Conservation (phyloP, 441 rosid species). For the Populus hybrid region DNA sequence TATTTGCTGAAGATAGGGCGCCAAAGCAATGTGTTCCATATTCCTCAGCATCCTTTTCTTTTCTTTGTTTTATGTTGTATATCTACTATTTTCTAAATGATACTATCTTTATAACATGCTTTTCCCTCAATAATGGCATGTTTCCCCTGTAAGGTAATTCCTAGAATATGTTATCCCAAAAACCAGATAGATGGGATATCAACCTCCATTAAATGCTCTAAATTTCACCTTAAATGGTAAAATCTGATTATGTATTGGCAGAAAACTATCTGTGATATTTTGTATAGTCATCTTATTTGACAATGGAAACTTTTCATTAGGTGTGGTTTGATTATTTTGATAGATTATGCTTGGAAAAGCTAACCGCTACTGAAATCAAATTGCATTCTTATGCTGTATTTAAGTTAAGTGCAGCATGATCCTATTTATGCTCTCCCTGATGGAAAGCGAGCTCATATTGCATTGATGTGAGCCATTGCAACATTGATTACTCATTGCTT, state of each 20-base stretch:
- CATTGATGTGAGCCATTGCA: constrained; percentile 1
- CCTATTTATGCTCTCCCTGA: neutral
- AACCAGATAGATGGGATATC: neutral
- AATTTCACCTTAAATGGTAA: neutral
- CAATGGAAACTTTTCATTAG: neutral
- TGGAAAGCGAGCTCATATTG: neutral
- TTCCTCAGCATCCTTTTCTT: neutral
- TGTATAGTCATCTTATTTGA: neutral
- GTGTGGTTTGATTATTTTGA: neutral
- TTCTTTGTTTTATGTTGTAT: neutral
- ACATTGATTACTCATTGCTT: constrained; percentile 11
- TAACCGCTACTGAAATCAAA: neutral
- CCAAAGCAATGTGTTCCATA: neutral
- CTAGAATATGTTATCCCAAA: neutral
- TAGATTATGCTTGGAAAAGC: neutral
- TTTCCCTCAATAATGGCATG: neutral
- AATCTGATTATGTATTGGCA: neutral
- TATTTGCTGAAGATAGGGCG: neutral
- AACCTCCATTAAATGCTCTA: neutral
- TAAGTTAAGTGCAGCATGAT: neutral
- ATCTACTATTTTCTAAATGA: neutral
- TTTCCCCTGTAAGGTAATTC: neutral
- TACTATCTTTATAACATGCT: neutral
- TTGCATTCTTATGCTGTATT: neutral
- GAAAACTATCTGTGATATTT: neutral